Conservation (phyloP, 202 grass and related monocot species). For the Hordeum pubiflorum region DNA sequence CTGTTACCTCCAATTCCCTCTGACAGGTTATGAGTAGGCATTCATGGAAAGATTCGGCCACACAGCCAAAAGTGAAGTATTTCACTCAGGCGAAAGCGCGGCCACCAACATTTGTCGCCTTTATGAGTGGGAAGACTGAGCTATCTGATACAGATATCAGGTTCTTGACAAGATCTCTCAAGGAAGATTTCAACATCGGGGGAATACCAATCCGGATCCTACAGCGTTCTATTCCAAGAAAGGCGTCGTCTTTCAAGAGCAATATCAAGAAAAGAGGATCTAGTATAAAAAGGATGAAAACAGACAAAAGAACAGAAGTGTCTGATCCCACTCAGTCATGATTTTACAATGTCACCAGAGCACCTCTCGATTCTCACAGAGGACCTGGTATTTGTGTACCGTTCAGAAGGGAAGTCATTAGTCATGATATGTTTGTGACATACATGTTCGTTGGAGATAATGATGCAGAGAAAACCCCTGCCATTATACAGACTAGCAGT, state of each 20-base stretch:
- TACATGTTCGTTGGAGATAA: neutral
- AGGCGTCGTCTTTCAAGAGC: slow-evolving; percentile 25
- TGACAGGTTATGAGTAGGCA: slow-evolving; percentile 87
- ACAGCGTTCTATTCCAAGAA: slow-evolving; percentile 60
- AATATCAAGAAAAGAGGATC: slow-evolving; percentile 14
- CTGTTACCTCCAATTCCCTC: neutral
- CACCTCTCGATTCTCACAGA: neutral
- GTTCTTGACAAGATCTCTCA: slow-evolving; percentile 86
- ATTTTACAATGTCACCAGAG: neutral
- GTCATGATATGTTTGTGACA: neutral
- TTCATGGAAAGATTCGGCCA: slow-evolving; percentile 86
- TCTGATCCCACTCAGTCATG: slow-evolving; percentile 29
- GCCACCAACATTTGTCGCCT: slow-evolving; percentile 88
- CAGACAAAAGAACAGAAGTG: slow-evolving; percentile 44
- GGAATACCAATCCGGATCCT: slow-evolving; percentile 79
- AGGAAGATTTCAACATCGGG: slow-evolving; percentile 91
- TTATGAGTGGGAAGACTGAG: slow-evolving; percentile 71
- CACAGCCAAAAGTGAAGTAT: slow-evolving; percentile 90
- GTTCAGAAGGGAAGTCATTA: neutral
- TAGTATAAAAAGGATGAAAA: slow-evolving; percentile 41
- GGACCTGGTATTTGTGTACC: neutral
- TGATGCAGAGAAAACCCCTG: neutral
- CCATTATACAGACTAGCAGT: neutral
- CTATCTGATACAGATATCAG: slow-evolving; percentile 78
- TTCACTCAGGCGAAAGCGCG: slow-evolving; percentile 93